A percentile compares a stretch with the other conserved stretches of the same genome.
These are phyloP conservation scores for Pichia kudriavzevii DNA, from an alignment of 1,139 yeast species.

Conservation along the genomic window DNA sequence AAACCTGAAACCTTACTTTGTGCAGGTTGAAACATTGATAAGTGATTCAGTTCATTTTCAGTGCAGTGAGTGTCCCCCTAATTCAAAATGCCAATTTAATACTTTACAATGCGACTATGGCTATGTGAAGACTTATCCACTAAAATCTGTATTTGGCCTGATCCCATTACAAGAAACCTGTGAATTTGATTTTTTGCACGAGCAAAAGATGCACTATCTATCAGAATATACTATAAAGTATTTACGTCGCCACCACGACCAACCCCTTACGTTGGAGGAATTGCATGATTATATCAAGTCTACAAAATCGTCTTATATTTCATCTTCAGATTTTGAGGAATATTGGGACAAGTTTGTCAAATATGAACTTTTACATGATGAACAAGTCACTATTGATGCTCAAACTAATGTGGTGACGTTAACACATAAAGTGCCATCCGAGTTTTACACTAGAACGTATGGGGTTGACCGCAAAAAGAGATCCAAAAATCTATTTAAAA, in stretches of 20 bases:
- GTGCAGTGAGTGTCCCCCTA: conserved; percentile 74
- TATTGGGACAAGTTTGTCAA: conserved; percentile 69
- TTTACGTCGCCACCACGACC: conserved; percentile 64
- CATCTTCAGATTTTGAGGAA: conserved; percentile 62
- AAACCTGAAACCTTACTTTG: conserved; percentile 11
- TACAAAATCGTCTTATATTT: conserved; percentile 36
- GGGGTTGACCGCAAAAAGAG: conserved; percentile 16
- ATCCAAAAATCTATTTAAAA: conserved; percentile 15
- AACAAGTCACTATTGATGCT: conserved; percentile 44
- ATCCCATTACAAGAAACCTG: conserved; percentile 60
- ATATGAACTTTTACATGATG: conserved; percentile 35
- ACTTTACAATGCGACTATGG: conserved; percentile 66
- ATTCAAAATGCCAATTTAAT: conserved; percentile 65
- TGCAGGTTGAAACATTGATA: conserved; percentile 15
- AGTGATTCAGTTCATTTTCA: conserved; percentile 38
- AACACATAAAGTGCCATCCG: conserved; percentile 20
- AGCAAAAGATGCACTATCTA: conserved; percentile 60
- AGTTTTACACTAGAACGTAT: conserved; percentile 20
- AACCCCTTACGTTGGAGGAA: conserved; percentile 47
- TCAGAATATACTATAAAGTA: conserved; percentile 60
- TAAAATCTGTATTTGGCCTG: conserved; percentile 48
- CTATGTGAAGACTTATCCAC: conserved; percentile 48
- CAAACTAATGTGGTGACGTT: conserved; percentile 20
- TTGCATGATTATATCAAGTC: conserved; percentile 52
- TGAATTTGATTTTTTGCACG: conserved; percentile 69